Evolutionary conservation across 106 monocot genomes (phyloP).

Genomic region (Acorus calamus): DNA sequence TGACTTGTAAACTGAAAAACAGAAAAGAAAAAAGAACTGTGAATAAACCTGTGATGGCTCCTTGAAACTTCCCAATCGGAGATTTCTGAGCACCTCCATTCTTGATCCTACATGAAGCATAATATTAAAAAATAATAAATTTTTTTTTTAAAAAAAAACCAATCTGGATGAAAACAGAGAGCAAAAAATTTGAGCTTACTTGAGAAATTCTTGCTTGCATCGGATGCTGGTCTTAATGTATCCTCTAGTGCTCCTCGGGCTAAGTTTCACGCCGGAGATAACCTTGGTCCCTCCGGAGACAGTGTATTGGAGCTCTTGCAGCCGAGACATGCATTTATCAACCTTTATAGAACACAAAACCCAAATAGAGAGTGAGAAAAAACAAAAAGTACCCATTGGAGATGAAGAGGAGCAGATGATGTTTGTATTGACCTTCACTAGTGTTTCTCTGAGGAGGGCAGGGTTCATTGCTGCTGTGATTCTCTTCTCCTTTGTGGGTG

Average conservation of each 20-base stretch:
- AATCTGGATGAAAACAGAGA: too few relatives aligned
- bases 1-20: too few relatives aligned
- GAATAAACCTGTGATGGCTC: constrained; percentile 22
- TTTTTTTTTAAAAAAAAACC: too few relatives aligned
- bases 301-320: constrained; percentile 86
- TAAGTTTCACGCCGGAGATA: constrained; percentile 56
- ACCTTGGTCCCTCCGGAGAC: constrained; percentile 60
- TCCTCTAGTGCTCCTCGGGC: constrained; percentile 69
- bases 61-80: constrained; percentile 47
- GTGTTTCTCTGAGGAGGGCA: constrained; percentile 51
- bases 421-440: constrained; percentile 44
- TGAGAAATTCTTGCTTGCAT: constrained; percentile 77
- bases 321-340: constrained; percentile 75
- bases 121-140: too few relatives aligned
- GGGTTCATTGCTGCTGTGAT: constrained; percentile 46
- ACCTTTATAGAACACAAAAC: constrained; percentile 22
- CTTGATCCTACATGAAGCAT: constrained; percentile 30
- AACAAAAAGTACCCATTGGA: background rate
- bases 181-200: constrained; percentile 11
- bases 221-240: constrained; percentile 72
- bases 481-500: constrained; percentile 45
- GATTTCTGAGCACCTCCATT: constrained; percentile 33
- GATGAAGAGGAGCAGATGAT: background rate
- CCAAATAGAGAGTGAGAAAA: background rate
- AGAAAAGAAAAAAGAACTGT: too few relatives aligned